Percentiles rank a stretch among this genome's conserved stretches.
phyloP scores from a whole-genome alignment of 495 filamentous ascomycete species.

The Glarea lozoyensis region DNA sequence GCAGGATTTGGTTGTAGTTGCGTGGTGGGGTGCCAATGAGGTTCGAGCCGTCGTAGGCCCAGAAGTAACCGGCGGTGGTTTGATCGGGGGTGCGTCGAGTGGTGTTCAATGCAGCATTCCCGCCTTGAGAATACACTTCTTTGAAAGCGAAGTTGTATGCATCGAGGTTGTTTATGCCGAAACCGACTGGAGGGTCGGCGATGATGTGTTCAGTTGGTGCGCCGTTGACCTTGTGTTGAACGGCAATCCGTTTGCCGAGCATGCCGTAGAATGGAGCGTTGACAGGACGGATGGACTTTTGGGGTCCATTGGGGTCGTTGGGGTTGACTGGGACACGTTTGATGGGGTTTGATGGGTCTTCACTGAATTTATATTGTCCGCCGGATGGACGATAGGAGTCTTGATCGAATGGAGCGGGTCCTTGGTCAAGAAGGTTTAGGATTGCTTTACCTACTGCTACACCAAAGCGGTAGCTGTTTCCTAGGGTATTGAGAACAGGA shows the following conservation, averaged over 20 bases:
- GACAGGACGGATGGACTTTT: slow-evolving; percentile 19
- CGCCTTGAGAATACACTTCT: slow-evolving; percentile 23
- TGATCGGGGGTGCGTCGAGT: slow-evolving; percentile 23
- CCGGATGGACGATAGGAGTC: slow-evolving; percentile 17
- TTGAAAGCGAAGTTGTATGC: slow-evolving; percentile 22
- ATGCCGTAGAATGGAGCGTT: slow-evolving; percentile 24
- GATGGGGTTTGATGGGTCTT: slow-evolving; percentile 29
- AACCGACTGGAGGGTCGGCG: slow-evolving; percentile 25
- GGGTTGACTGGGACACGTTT: slow-evolving; percentile 22
- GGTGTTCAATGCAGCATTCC: slow-evolving; percentile 15
- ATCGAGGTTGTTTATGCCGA: slow-evolving; percentile 14
- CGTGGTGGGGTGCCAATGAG: slow-evolving; percentile 26
- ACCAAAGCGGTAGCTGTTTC: slow-evolving; percentile 22
- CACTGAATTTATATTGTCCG: slow-evolving; percentile 23
- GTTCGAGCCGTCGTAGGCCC: slow-evolving; percentile 30
- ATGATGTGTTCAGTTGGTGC: slow-evolving; percentile 21
- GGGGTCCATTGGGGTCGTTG: slow-evolving; percentile 23
- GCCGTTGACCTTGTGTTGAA: slow-evolving; percentile 18
- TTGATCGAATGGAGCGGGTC: slow-evolving; percentile 11
- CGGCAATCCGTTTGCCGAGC: slow-evolving; percentile 23
- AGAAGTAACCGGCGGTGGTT: slow-evolving; percentile 22
- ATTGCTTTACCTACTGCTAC: slow-evolving; percentile 21
- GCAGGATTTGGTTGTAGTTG: slow-evolving; percentile 24
- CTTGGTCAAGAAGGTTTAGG: slow-evolving; percentile 17
- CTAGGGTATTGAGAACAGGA: slow-evolving; percentile 17